These are phyloP conservation scores for Hyparrhenia diplandra DNA, from an alignment of 176 grass and related monocot genomes.

Conservation along the genomic window DNA sequence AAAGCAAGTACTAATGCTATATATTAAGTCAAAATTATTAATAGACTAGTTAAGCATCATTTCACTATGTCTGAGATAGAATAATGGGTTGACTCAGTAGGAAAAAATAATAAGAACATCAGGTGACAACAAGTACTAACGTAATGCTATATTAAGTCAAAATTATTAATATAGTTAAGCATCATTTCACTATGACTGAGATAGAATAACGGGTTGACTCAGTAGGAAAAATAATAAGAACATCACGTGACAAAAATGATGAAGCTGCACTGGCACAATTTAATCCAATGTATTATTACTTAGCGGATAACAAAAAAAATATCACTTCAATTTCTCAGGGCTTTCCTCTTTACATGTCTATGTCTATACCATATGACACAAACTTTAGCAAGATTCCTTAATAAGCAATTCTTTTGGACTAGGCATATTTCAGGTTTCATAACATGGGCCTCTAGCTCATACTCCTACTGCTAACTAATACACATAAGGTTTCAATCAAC, in stretches of 20 bases:
- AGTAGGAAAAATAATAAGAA: too few relatives aligned
- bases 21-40: conserved; percentile 1
- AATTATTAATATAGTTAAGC: too few relatives aligned
- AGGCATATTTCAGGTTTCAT: conserved; percentile 12
- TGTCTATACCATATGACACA: neutral
- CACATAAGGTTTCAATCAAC: neutral
- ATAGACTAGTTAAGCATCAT: neutral
- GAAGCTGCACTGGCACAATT: neutral
- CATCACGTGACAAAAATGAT: neutral
- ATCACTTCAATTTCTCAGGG: neutral
- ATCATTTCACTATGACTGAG: too few relatives aligned
- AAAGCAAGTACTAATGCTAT: conserved; percentile 4
- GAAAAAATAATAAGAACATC: neutral
- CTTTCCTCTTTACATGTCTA: neutral
- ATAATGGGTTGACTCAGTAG: neutral
- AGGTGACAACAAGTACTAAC: neutral
- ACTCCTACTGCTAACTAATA: neutral
- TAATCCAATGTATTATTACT: conserved; percentile 5
- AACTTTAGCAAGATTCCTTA: neutral
- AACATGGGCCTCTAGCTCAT: neutral
- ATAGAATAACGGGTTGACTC: too few relatives aligned
- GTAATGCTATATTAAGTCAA: too few relatives aligned
- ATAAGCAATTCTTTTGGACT: neutral
- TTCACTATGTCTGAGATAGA: conserved; percentile 1
- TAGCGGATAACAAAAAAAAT: neutral